These are phyloP conservation scores for Populus nigra DNA, from an alignment of 345 rosid species.

Conservation along the genomic window DNA sequence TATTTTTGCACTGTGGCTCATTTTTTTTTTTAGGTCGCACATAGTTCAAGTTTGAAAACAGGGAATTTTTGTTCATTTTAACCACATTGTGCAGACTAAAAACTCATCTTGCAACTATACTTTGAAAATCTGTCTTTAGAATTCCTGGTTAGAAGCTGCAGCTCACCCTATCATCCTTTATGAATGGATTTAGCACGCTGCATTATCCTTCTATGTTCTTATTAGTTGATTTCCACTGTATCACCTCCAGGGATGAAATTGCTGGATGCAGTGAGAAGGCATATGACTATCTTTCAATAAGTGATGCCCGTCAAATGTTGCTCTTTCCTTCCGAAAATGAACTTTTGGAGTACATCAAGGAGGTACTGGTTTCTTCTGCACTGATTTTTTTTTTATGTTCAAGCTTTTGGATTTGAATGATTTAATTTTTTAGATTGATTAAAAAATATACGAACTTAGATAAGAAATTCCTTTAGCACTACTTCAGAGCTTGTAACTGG, in stretches of 20 bases:
- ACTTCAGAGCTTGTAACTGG: background rate
- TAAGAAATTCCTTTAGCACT: background rate
- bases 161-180: background rate
- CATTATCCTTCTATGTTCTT: background rate
- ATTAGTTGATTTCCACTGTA: background rate
- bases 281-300: slow-evolving; percentile 72
- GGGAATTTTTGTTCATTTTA: background rate
- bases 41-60: background rate
- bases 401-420: background rate
- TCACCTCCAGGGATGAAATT: slow-evolving; percentile 73
- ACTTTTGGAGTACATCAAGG: slow-evolving; percentile 61
- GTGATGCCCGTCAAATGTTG: slow-evolving; percentile 68
- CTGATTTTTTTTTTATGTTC: background rate
- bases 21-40: background rate
- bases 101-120: background rate
- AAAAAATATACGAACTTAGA: background rate
- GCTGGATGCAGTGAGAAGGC: slow-evolving; percentile 99
- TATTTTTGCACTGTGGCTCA: background rate
- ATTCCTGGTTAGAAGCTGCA: background rate
- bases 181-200: background rate
- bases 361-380: slow-evolving; percentile 40
- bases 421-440: background rate
- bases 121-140: background rate
- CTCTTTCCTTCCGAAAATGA: slow-evolving; percentile 80
- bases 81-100: background rate